A percentile compares a stretch with the other conserved stretches of the same genome.
phyloP scores from a whole-genome alignment of 345 rosid species.

The Eucalyptus cloeziana region DNA sequence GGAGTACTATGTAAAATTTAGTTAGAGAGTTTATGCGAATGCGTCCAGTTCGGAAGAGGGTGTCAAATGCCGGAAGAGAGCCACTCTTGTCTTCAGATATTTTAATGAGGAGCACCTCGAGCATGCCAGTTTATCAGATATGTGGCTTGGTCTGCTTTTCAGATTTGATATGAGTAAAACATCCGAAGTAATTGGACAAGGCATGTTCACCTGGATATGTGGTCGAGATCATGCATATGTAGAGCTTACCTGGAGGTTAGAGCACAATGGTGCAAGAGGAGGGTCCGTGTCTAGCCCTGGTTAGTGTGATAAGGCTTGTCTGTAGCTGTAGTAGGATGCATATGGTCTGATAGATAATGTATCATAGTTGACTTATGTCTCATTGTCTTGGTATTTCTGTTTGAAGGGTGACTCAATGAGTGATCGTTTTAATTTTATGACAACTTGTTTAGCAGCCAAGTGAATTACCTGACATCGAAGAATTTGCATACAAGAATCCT shows the following conservation, averaged over 20 bases:
- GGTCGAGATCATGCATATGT: background rate
- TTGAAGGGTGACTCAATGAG: background rate
- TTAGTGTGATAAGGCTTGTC: background rate
- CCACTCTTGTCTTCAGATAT: background rate
- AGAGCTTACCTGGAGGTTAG: background rate
- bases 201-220: background rate
- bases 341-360: background rate
- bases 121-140: background rate
- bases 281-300: background rate
- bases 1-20: background rate
- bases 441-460: slow-evolving; percentile 13
- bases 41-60: background rate
- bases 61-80: background rate
- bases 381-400: background rate
- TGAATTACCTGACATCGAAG: slow-evolving; percentile 66
- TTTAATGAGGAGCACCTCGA: background rate
- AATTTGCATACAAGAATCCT: slow-evolving; percentile 36
- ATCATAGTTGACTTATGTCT: background rate
- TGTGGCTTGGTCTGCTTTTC: background rate
- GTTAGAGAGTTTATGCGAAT: background rate
- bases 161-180: background rate
- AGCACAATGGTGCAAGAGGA: background rate
- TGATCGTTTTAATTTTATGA: background rate
- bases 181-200: background rate
- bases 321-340: background rate